These are phyloP conservation scores for Neofusicoccum ribis DNA, from an alignment of 2,329 filamentous ascomycete genomes.

Conservation along the genomic window DNA sequence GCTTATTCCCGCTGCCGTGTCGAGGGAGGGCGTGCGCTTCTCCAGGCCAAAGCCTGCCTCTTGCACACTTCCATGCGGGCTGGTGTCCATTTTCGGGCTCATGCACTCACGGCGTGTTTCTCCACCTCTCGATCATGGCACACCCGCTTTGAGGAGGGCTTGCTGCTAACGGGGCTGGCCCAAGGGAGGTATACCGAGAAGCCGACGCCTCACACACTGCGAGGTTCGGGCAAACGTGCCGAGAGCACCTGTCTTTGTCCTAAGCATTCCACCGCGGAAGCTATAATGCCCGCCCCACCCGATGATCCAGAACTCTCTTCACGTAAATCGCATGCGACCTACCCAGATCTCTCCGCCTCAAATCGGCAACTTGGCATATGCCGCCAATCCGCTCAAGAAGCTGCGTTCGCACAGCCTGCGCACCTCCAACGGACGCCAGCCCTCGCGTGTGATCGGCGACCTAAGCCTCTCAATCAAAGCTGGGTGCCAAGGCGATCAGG, in stretches of 20 bases:
- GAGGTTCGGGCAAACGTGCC: background rate
- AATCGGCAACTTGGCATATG: constrained; percentile 6
- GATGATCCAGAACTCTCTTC: constrained; percentile 1
- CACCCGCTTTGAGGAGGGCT: background rate
- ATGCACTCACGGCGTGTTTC: no score
- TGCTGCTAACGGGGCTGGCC: background rate
- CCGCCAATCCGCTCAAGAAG: background rate
- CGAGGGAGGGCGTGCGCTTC: no score
- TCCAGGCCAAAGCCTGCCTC: no score
- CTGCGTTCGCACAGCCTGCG: background rate
- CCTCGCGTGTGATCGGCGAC: no score
- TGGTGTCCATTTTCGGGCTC: no score
- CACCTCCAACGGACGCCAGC: background rate
- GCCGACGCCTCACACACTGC: background rate
- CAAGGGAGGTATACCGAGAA: background rate
- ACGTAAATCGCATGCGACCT: background rate
- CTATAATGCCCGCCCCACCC: constrained; percentile 6
- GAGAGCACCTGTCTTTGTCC: constrained; percentile 4
- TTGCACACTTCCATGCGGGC: no score
- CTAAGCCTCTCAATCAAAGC: constrained; percentile 48
- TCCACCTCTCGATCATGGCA: no score
- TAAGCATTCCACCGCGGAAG: constrained; percentile 7
- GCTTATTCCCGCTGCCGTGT: no score
- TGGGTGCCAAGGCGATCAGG: constrained; percentile 60
- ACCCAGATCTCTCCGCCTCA: background rate